A percentile compares a stretch with the other conserved stretches of the same genome.
phyloP scores from a whole-genome alignment of 257 asterid species.

The Nicotiana knightiana region DNA sequence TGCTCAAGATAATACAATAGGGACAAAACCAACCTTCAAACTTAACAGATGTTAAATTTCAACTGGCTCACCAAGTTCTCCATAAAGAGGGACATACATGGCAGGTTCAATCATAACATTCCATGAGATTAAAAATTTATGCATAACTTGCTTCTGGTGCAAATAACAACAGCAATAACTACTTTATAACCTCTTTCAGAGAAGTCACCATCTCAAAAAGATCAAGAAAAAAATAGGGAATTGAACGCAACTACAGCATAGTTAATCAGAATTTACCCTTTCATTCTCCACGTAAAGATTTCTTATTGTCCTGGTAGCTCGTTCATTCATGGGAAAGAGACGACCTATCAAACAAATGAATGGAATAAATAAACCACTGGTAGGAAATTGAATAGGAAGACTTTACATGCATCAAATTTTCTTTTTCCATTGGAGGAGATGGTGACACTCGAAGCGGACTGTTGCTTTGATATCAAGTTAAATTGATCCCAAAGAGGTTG shows the following conservation, averaged over 20 bases:
- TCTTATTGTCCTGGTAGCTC: slow-evolving; percentile 86
- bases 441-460: neutral
- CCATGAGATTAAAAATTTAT: neutral
- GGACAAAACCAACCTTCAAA: too few relatives aligned
- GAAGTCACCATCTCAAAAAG: neutral
- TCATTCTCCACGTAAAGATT: slow-evolving; percentile 84
- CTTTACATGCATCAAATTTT: neutral
- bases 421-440: neutral
- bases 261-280: slow-evolving; percentile 49
- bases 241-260: neutral
- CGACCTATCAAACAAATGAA: slow-evolving; percentile 45
- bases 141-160: neutral
- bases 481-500: too few relatives aligned
- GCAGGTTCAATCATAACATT: neutral
- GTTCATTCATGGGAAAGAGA: slow-evolving; percentile 85
- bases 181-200: neutral
- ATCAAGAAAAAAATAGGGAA: neutral
- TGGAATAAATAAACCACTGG: neutral
- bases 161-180: neutral
- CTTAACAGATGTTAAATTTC: too few relatives aligned
- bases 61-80: too few relatives aligned
- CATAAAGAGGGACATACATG: too few relatives aligned
- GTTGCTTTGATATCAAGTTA: neutral
- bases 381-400: neutral
- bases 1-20: too few relatives aligned